Evolutionary conservation across 345 rosid species (phyloP).

Genomic region (Raphanus raphanistrum): DNA sequence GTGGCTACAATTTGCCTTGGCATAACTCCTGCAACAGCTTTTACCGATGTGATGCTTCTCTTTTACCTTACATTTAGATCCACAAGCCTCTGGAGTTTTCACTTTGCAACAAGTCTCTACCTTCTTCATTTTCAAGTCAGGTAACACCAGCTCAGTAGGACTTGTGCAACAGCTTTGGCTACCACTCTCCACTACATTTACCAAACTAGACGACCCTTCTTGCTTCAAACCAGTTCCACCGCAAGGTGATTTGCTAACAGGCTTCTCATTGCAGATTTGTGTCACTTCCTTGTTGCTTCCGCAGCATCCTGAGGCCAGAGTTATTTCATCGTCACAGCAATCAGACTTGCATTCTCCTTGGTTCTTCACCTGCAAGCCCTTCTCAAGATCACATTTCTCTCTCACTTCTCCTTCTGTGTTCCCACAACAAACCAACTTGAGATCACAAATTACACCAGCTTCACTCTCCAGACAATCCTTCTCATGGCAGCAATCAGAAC

Average conservation of each 20-base stretch:
- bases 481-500: background rate
- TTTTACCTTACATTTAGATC: slow-evolving; percentile 6
- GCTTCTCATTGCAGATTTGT: slow-evolving; percentile 21
- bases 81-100: slow-evolving; percentile 30
- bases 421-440: slow-evolving; percentile 29
- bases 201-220: slow-evolving; percentile 17
- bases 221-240: slow-evolving; percentile 25
- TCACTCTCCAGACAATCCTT: slow-evolving; percentile 8
- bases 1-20: slow-evolving; percentile 30
- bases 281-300: background rate
- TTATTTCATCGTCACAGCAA: background rate
- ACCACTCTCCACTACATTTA: slow-evolving; percentile 3
- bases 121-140: slow-evolving; percentile 33
- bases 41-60: slow-evolving; percentile 30
- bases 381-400: slow-evolving; percentile 2
- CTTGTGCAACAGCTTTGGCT: slow-evolving; percentile 24
- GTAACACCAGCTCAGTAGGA: slow-evolving; percentile 6
- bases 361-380: background rate
- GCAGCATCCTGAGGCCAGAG: no score
- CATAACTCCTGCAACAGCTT: slow-evolving; percentile 43
- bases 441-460: background rate
- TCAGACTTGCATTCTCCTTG: slow-evolving; percentile 8
- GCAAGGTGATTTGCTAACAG: slow-evolving; percentile 21
- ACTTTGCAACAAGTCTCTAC: slow-evolving; percentile 29
- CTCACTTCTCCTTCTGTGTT: background rate